phyloP scores from a whole-genome alignment of 148 eudicot genomes.

The Vaccinium myrtillus region DNA sequence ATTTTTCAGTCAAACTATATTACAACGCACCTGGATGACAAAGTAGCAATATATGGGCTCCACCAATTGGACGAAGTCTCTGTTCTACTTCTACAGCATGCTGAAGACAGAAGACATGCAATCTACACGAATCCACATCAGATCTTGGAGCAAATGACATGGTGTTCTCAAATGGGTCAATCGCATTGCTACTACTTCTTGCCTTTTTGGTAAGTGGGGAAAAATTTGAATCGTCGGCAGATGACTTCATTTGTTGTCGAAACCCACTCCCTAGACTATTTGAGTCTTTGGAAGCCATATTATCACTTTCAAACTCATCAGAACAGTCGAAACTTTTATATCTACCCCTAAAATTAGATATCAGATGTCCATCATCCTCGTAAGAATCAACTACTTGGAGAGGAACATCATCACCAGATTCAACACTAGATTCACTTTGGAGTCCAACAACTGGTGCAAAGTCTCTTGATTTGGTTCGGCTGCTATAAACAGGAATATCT shows the following conservation, averaged over 20 bases:
- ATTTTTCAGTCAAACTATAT: neutral
- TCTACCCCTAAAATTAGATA: conserved; percentile 32
- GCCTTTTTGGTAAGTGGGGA: conserved; percentile 26
- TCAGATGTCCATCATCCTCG: conserved; percentile 27
- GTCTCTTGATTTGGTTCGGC: conserved; percentile 32
- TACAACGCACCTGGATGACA: conserved; percentile 83
- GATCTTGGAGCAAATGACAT: conserved; percentile 39
- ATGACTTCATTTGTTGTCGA: conserved; percentile 20
- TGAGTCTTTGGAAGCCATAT: conserved; percentile 32
- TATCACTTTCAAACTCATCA: conserved; percentile 37
- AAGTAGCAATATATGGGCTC: conserved; percentile 73
- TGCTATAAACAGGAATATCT: conserved; percentile 34
- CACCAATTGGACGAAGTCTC: conserved; percentile 67
- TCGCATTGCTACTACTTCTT: conserved; percentile 18
- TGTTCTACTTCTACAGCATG: conserved; percentile 87
- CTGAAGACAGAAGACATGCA: conserved; percentile 93
- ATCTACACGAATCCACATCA: conserved; percentile 81
- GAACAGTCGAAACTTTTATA: conserved; percentile 35
- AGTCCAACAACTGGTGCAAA: conserved; percentile 32
- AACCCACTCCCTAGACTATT: conserved; percentile 24
- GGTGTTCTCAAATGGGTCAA: conserved; percentile 23
- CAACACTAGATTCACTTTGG: conserved; percentile 37
- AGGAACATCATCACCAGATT: conserved; percentile 29
- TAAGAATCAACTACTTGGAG: conserved; percentile 21
- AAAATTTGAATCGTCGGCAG: conserved; percentile 12